Conservation (phyloP, 2,329 filamentous ascomycete species). For the Clonostachys solani region DNA sequence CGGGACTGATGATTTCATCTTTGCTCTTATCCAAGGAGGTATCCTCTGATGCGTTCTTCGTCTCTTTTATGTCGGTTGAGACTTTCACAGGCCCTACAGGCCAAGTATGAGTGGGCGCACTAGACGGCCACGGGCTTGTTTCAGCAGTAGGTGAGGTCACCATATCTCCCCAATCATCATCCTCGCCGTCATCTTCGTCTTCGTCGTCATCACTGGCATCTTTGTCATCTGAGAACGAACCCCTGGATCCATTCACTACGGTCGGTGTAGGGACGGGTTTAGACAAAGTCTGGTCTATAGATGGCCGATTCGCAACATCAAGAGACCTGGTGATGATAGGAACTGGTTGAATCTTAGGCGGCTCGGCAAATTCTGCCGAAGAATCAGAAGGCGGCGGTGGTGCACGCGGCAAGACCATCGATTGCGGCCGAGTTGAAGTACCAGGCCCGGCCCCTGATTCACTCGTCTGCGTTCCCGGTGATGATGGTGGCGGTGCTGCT, state of each 20-base stretch:
- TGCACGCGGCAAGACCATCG: conserved; percentile 1
- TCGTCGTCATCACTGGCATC: conserved; percentile 1
- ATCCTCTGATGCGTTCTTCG: background rate
- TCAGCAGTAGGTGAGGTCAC: conserved; percentile 26
- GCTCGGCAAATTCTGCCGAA: too few relatives aligned
- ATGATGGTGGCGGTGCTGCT: background rate
- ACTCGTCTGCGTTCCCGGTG: background rate
- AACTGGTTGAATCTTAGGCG: too few relatives aligned
- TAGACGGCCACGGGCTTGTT: background rate
- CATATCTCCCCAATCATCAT: conserved; percentile 61
- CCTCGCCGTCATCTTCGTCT: conserved; percentile 30
- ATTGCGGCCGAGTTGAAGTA: conserved; percentile 7
- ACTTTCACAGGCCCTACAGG: background rate
- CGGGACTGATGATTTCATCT: background rate
- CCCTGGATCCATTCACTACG: too few relatives aligned
- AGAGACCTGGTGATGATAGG: too few relatives aligned
- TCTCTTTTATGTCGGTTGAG: background rate
- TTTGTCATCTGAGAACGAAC: background rate
- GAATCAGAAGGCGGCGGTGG: too few relatives aligned
- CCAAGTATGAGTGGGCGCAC: background rate
- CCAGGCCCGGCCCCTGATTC: too few relatives aligned
- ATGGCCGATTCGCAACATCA: too few relatives aligned
- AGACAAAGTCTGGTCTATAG: too few relatives aligned
- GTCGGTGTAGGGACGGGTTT: too few relatives aligned
- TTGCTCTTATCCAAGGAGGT: background rate